phyloP scores from a whole-genome alignment of 2,329 filamentous ascomycete genomes.

The Periconia sp. region DNA sequence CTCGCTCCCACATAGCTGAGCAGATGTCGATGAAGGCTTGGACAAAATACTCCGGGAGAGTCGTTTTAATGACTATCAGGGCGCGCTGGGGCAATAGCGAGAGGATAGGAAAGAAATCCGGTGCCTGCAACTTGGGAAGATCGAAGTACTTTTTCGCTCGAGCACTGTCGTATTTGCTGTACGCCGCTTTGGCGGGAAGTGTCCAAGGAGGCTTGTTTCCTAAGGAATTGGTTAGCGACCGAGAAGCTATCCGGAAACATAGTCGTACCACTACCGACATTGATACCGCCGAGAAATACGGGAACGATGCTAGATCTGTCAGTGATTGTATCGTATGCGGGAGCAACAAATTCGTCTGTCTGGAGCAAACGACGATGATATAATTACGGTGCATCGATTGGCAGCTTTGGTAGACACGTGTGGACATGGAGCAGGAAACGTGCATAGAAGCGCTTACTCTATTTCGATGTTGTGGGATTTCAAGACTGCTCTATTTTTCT shows the following conservation, averaged over 20 bases:
- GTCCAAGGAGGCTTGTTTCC: conserved; percentile 80
- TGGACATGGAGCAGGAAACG: neutral
- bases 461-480: conserved; percentile 66
- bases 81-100: conserved; percentile 68
- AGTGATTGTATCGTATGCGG: neutral
- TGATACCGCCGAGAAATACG: conserved; percentile 65
- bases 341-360: neutral
- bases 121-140: conserved; percentile 48
- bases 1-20: conserved; percentile 66
- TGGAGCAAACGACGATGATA: neutral
- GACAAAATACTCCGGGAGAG: conserved; percentile 57
- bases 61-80: conserved; percentile 69
- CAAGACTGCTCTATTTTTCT: conserved; percentile 61
- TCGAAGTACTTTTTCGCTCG: conserved; percentile 61
- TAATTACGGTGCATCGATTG: neutral
- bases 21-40: conserved; percentile 63
- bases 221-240: conserved; percentile 27
- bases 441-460: conserved; percentile 66
- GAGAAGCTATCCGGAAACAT: conserved; percentile 7
- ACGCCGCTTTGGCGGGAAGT: conserved; percentile 69
- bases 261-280: conserved; percentile 47
- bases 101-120: conserved; percentile 61
- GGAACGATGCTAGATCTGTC: conserved; percentile 65
- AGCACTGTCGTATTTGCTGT: conserved; percentile 58
- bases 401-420: neutral